Evolutionary conservation across 768 basidiomycete species (phyloP), one percentile per base, ranked within the genome.

Genomic region (Holtermanniella nyarrowii): DNA sequence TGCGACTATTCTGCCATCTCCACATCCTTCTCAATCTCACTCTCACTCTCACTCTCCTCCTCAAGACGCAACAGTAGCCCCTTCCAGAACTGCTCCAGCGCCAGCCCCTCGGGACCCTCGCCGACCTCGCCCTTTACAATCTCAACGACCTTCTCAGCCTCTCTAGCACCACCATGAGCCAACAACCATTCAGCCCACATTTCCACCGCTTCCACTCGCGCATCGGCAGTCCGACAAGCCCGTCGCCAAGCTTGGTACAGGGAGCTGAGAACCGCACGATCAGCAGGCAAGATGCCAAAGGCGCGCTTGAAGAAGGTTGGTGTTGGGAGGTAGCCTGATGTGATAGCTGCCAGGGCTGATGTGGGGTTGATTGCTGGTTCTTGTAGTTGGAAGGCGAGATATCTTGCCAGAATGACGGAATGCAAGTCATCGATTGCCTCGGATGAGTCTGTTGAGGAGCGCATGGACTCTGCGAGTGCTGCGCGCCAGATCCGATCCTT

Each of bases 171-270:
- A 2, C 64, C 62, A 27, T 46, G 45, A 10, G 12, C 26, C 40
- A 70, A n/a, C 37, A 62, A 48, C 40, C 53, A 52, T 22, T 43
- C 47, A 7, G 52, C 58, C 25, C 56, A 59, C 2, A 24, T 25
- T 44, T 62, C 24, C 1, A 41, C 57, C 12, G 58, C 63, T 2
- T 59, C 54, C 3, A 64, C 58, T 25, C 50, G 55, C 3, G 63
- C 55, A 18, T 39, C 24, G 3, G 42, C n/a, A n/a, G 48, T 46
- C 26, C 48, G 52, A 21, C 56, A 55, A 11, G 45, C 46, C 0
- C 44, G 24, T 24, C 58, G 49, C 58, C 62, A 66, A 4, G 57
- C 49, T 20, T 62, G 44, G 44, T 65, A 60, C 16, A 63, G 26
- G 16, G 40, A 16, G 16, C 52, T 40, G n/a, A 63, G 46, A 22